Conservation (phyloP, 2,329 filamentous ascomycete species). For the Rugonectria rugulosa region DNA sequence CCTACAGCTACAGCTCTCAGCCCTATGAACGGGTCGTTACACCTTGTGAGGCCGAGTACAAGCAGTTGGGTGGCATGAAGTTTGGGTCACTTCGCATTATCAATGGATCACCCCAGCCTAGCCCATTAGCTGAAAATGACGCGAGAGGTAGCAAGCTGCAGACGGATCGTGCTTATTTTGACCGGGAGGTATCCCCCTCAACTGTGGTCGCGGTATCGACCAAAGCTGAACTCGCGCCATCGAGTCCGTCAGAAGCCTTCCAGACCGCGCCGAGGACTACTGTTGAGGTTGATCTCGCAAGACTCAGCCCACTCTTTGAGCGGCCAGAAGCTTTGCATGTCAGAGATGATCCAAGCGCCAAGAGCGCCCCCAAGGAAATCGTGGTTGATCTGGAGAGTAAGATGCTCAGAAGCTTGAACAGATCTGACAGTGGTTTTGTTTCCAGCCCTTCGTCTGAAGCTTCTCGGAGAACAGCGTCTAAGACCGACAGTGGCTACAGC, state of each 20-base stretch:
- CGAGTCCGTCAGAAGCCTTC: neutral
- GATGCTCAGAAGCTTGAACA: constrained; percentile 33
- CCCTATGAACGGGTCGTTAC: constrained; percentile 41
- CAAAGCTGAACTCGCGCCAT: neutral
- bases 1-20: constrained; percentile 32
- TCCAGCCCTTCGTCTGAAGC: constrained; percentile 54
- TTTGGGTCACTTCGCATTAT: constrained; percentile 69
- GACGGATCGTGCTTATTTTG: constrained; percentile 19
- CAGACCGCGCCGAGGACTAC: neutral
- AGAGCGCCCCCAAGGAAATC: constrained; percentile 39
- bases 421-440: constrained; percentile 58
- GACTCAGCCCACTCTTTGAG: constrained; percentile 23
- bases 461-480: constrained; percentile 56
- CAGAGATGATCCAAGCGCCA: constrained; percentile 54
- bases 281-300: neutral
- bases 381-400: constrained; percentile 32
- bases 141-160: constrained; percentile 14
- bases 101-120: constrained; percentile 64
- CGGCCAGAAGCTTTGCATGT: constrained; percentile 49
- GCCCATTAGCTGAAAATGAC: constrained; percentile 42
- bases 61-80: constrained; percentile 68
- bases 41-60: constrained; percentile 63
- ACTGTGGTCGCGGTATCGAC: constrained; percentile 9
- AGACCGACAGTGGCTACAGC: constrained; percentile 68
- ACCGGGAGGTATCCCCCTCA: constrained; percentile 11